phyloP scores from a whole-genome alignment of 2,329 filamentous ascomycete genomes.

The Verticillium nubilum region DNA sequence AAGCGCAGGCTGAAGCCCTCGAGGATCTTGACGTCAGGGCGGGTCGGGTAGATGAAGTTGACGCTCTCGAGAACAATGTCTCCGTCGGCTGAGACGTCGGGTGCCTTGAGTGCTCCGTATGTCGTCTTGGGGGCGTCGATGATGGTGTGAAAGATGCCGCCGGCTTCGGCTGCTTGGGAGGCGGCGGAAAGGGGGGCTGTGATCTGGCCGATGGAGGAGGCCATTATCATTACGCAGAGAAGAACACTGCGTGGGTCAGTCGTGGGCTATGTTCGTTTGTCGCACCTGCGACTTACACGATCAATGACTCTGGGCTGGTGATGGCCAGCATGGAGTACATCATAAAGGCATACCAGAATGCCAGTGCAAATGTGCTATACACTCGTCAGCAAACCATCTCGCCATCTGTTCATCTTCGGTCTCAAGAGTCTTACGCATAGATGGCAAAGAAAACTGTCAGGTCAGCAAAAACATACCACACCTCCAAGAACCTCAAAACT shows the following conservation, averaged over 20 bases:
- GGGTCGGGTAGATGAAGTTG: conserved; percentile 19
- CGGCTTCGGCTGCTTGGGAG: conserved; percentile 21
- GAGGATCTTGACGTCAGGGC: conserved; percentile 26
- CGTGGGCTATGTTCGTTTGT: conserved; percentile 2
- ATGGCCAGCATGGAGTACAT: conserved; percentile 12
- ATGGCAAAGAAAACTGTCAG: conserved; percentile 12
- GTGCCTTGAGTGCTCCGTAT: conserved; percentile 14
- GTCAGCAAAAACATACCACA: conserved; percentile 1
- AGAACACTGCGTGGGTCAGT: conserved; percentile 23
- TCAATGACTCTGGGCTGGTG: conserved; percentile 13
- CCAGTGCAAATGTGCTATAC: conserved; percentile 29
- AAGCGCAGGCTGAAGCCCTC: conserved; percentile 21
- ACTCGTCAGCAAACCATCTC: too few relatives aligned
- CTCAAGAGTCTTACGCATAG: conserved; percentile 9
- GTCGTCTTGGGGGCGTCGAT: conserved; percentile 19
- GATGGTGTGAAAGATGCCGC: conserved; percentile 21
- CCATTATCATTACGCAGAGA: conserved; percentile 32
- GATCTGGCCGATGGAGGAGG: conserved; percentile 28
- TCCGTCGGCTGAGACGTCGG: conserved; percentile 10
- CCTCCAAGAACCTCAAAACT: neutral
- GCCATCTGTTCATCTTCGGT: too few relatives aligned
- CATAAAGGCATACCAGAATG: conserved; percentile 35
- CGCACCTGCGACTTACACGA: conserved; percentile 10
- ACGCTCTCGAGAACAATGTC: conserved; percentile 15
- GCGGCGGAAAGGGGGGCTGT: conserved; percentile 31